phyloP scores from a whole-genome alignment of 2,329 filamentous ascomycete species.

The Conoideocrella luteorostrata region DNA sequence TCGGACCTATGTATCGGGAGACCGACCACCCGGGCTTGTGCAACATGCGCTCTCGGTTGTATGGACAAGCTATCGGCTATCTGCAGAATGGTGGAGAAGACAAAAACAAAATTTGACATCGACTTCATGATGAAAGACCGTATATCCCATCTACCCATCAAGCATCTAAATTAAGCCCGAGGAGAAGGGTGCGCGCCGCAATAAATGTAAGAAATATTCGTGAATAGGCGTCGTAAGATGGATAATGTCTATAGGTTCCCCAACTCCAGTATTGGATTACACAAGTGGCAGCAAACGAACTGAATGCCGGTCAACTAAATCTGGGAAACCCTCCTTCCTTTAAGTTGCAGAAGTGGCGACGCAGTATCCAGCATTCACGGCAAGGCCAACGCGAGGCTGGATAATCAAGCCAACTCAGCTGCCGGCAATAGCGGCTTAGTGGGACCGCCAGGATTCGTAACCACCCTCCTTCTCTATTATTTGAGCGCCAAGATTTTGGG shows the following conservation, averaged over 20 bases:
- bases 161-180: no score
- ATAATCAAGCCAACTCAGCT: neutral
- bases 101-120: slow-evolving; percentile 19
- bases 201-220: no score
- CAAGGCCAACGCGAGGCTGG: no score
- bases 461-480: neutral
- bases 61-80: slow-evolving; percentile 19
- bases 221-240: no score
- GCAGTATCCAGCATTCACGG: no score
- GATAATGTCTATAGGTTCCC: no score
- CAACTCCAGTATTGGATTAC: neutral
- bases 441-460: slow-evolving; percentile 6
- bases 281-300: neutral
- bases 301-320: neutral
- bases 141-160: neutral
- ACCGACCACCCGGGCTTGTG: slow-evolving; percentile 37
- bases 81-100: slow-evolving; percentile 2
- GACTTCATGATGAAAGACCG: slow-evolving; percentile 28
- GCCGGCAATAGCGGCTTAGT: slow-evolving; percentile 2
- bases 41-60: slow-evolving; percentile 21
- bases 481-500: slow-evolving; percentile 1
- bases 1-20: slow-evolving; percentile 33
- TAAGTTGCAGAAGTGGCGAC: no score
- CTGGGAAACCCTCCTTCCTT: neutral
- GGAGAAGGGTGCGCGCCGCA: no score